Base-by-base conservation (phyloP, 805 yeast species). In the Teunomyces tritomae region DNA sequence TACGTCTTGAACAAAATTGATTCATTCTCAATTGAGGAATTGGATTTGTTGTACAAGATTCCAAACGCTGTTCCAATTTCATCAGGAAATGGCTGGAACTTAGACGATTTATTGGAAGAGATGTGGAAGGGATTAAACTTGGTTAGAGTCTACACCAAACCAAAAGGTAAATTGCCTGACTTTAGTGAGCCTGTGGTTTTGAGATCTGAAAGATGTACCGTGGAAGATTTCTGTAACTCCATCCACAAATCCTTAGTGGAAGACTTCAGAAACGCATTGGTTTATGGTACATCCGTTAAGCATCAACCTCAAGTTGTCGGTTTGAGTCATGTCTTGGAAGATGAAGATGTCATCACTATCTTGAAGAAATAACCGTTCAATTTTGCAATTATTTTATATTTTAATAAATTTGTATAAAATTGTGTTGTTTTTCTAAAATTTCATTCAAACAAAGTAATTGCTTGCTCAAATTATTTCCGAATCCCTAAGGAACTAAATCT, bases 261-360 rank as follows among this genome's bases (percentile, higher is more conserved):
- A 37, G 96, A 94, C 61, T 94, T 94, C 70, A 87, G 89, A 70
- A 85, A 82, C 57, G 99, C 99, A 1, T 79, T 89, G 51, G 99
- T 94, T 1, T 94, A 77, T 63, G 99, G 99, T 32, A 80, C 87
- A 28, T 87, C 96, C 64, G 98, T 92, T 45, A 94, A 94, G 74
- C 99, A 94, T 67, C 97, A 92, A 70, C 98, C 98, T 11, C 99
- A 94, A 72, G 83, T 85, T 56, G 98, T 92, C 41, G 99, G 99
- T 27, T 76, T 94, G 56, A 68, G 78, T 41, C 99, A 94, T 71
- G 75, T 67, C 9, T 74, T 94, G 58, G 87, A 85, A 70, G 99
- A 94, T 69, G 99, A 94, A 70, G 99, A 94, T 70, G 99, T 94
- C 28, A 96, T 94, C 44, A 92, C 99, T 14, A 89, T 91, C 57